A percentile compares a stretch with the other conserved stretches of the same genome.
phyloP scores from a whole-genome alignment of 148 eudicot species.

The Mesembryanthemum crystallinum region DNA sequence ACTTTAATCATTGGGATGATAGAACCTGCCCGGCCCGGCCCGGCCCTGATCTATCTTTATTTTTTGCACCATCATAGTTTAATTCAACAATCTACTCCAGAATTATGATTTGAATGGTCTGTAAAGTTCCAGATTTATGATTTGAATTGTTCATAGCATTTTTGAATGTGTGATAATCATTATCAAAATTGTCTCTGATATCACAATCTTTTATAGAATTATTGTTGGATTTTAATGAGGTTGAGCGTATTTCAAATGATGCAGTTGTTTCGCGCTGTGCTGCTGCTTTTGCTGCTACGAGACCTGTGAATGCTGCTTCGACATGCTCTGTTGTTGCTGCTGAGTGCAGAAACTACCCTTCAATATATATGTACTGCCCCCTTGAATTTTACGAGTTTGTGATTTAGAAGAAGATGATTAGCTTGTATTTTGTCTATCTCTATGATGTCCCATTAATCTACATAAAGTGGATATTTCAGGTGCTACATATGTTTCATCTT shows the following conservation, averaged over 20 bases:
- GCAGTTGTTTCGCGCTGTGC: constrained; percentile 31
- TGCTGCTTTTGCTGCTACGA: constrained; percentile 41
- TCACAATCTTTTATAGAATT: too few species aligned
- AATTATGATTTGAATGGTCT: too few species aligned
- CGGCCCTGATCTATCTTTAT: too few species aligned
- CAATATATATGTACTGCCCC: not conserved
- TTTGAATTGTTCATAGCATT: too few species aligned
- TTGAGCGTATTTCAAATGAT: not conserved
- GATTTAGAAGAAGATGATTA: not conserved
- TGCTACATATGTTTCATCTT: not conserved
- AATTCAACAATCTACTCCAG: too few species aligned
- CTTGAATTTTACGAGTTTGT: not conserved
- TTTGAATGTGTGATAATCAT: too few species aligned
- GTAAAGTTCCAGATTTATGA: too few species aligned
- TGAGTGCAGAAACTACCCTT: not conserved
- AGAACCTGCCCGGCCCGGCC: too few species aligned
- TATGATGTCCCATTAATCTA: not conserved
- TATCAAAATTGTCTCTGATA: too few species aligned
- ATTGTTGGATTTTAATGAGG: not conserved
- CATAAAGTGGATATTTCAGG: not conserved
- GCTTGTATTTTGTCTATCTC: not conserved
- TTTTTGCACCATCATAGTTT: too few species aligned
- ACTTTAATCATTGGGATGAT: too few species aligned
- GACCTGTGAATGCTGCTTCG: constrained; percentile 37
- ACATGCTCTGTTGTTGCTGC: constrained; percentile 34